Base-by-base conservation (phyloP, 495 filamentous ascomycete species). In the Podospora fimiseda region DNA sequence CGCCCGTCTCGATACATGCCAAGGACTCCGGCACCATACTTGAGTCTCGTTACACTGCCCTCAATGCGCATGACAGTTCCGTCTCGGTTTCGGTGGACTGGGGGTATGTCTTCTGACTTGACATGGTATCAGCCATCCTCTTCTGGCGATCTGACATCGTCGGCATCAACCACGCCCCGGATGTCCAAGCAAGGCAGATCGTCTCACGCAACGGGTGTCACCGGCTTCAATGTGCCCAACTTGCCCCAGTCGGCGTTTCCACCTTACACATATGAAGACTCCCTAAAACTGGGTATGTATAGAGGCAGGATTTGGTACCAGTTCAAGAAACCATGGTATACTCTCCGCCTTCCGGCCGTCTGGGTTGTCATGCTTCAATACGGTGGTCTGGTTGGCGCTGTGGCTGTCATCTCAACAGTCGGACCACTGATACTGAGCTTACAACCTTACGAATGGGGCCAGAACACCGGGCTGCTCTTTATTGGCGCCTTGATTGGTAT, bases 351-450 rank as follows among this genome's bases (percentile, higher is more conserved):
- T 0, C 64, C 62, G 0, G 48, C 51, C 0, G 55, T 57, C 1
- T 65, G 64, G 64, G 38, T 69, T 2, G 58, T 60, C 14, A 63
- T 60, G 48, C 20, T 61, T 2, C 66, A 69, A 22, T 69, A 63
- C 48, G 62, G 59, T 19, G 55, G 58, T 0, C 55, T 69, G 0
- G 60, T 69, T 1, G 66, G 62, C 2, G 50, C 38, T 9, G 51
- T 54, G 1, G 60, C 59, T 0, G 63, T 62, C 14, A 61, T 69
- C 0, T 67, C 66, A 8, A 60, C 59, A 1, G 48, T 65, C 1
- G 66, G 66, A 0, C 64, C 66, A 0, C 48, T 60, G 19, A 9
- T 67, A 6, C 58, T 69, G 0, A 36, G 21, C 13, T 13, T 27
- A 1, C 52, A 55, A 0, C 66, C 66, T 0, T 69, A 69, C 38